phyloP scores from a whole-genome alignment of 495 filamentous ascomycete genomes.

The Corynascus novoguineensis region DNA sequence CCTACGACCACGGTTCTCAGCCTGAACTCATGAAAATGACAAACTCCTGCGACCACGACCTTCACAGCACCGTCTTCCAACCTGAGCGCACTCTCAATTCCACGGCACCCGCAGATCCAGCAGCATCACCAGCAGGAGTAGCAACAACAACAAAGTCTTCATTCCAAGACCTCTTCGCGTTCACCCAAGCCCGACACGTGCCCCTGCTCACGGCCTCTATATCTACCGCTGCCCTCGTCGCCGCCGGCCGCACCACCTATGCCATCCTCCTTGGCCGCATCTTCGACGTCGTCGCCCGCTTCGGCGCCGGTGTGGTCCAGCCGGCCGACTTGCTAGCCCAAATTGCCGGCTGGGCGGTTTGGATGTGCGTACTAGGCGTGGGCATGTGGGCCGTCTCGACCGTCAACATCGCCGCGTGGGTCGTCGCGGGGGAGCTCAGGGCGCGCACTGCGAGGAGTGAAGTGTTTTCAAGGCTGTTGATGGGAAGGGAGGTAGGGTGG shows the following conservation, averaged over 20 bases:
- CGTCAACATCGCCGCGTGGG: constrained; percentile 60
- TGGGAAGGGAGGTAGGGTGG: constrained; percentile 68
- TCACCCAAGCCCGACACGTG: constrained; percentile 61
- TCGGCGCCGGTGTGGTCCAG: constrained; percentile 51
- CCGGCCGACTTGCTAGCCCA: constrained; percentile 47
- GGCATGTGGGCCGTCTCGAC: constrained; percentile 60
- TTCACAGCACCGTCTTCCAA: constrained; percentile 4
- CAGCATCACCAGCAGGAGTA: neutral
- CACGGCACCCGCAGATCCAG: neutral
- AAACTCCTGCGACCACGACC: neutral
- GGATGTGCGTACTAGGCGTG: constrained; percentile 55
- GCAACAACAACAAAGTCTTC: constrained; percentile 23
- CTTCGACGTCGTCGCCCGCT: constrained; percentile 66
- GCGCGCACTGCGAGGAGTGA: constrained; percentile 56
- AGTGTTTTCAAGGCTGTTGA: constrained; percentile 63
- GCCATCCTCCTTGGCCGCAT: constrained; percentile 70
- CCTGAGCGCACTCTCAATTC: neutral
- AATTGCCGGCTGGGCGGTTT: constrained; percentile 52
- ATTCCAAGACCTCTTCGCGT: constrained; percentile 57
- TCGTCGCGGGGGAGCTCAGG: constrained; percentile 76
- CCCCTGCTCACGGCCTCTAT: constrained; percentile 45
- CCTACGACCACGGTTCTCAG: neutral
- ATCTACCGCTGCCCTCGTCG: constrained; percentile 54
- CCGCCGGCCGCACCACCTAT: constrained; percentile 56
- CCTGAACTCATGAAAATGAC: neutral